A percentile compares a stretch with the other conserved stretches of the same genome.
These are phyloP conservation scores for Mallotus nudiflorus DNA, from an alignment of 345 rosid genomes.

Conservation along the genomic window DNA sequence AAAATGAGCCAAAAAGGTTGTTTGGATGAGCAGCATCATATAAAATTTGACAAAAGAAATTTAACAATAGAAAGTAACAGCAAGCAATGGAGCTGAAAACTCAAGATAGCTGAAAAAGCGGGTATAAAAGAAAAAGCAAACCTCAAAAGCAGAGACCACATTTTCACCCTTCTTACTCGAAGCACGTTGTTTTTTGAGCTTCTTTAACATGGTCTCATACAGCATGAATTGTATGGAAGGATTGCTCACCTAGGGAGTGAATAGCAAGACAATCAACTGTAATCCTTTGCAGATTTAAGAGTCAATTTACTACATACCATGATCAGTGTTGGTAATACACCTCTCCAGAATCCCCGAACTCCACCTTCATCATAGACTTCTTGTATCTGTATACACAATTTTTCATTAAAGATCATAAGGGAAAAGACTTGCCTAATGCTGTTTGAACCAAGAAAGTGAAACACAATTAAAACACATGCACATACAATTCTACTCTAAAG, in stretches of 20 bases:
- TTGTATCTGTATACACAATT: conserved; percentile 54
- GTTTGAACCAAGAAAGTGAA: neutral
- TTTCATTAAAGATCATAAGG: conserved; percentile 8
- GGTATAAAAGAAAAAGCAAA: conserved; percentile 24
- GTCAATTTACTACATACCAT: conserved; percentile 64
- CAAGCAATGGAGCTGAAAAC: neutral
- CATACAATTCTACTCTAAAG: neutral
- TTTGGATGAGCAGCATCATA: neutral
- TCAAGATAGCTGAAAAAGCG: too few relatives aligned
- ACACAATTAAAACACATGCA: neutral
- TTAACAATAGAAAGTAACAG: conserved; percentile 1
- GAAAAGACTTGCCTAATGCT: neutral
- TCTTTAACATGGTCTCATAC: conserved; percentile 89
- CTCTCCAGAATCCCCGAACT: conserved; percentile 89
- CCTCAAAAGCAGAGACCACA: conserved; percentile 80
- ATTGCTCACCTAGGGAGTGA: conserved; percentile 74
- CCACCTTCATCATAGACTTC: conserved; percentile 90
- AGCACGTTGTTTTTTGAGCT: conserved; percentile 61
- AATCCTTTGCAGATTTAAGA: conserved; percentile 24
- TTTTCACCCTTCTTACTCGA: conserved; percentile 47
- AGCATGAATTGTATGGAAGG: conserved; percentile 97
- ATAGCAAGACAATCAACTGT: conserved; percentile 33
- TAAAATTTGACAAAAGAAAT: neutral
- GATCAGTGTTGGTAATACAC: conserved; percentile 87
- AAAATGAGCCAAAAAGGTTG: neutral